Evolutionary conservation across 1,284 basidiomycete species (phyloP).

Genomic region (Boletus sp.): DNA sequence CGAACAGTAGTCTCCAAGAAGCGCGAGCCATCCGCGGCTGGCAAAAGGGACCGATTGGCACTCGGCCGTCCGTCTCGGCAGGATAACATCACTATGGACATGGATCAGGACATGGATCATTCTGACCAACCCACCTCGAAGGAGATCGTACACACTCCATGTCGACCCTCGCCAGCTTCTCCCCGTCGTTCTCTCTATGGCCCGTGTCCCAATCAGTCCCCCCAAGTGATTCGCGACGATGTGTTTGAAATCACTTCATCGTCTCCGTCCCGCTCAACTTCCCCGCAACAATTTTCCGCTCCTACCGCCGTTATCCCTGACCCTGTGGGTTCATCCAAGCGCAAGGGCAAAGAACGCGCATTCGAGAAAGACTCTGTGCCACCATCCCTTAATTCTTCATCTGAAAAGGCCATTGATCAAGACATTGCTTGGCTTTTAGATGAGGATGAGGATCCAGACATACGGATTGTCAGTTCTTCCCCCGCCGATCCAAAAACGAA

Average conservation of each 20-base stretch:
- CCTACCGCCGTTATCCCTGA: background rate
- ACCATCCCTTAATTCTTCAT: background rate
- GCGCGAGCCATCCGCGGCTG: slow-evolving; percentile 32
- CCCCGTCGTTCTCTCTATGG: slow-evolving; percentile 17
- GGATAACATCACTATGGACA: slow-evolving; percentile 51
- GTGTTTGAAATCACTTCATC: slow-evolving; percentile 34
- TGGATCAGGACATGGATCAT: slow-evolving; percentile 38
- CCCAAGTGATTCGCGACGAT: slow-evolving; percentile 10
- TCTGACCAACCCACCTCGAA: slow-evolving; percentile 1
- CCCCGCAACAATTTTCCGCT: slow-evolving; percentile 7
- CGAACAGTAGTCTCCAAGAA: slow-evolving; percentile 28
- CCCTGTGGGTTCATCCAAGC: background rate
- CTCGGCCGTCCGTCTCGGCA: slow-evolving; percentile 41
- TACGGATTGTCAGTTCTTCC: slow-evolving; percentile 52
- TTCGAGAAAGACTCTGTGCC: background rate
- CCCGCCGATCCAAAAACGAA: slow-evolving; percentile 30
- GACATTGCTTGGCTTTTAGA: slow-evolving; percentile 66
- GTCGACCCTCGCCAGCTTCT: slow-evolving; percentile 18
- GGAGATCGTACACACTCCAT: background rate
- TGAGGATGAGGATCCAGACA: slow-evolving; percentile 52
- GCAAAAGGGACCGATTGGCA: slow-evolving; percentile 31
- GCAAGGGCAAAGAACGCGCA: slow-evolving; percentile 14
- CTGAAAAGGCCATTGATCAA: slow-evolving; percentile 19
- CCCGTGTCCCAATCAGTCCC: slow-evolving; percentile 23
- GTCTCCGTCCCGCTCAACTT: slow-evolving; percentile 21